Percentiles rank a stretch among this genome's conserved stretches.
Evolutionary conservation across 2,329 filamentous ascomycete genomes (phyloP).

Genomic region (Coleophoma cylindrospora): DNA sequence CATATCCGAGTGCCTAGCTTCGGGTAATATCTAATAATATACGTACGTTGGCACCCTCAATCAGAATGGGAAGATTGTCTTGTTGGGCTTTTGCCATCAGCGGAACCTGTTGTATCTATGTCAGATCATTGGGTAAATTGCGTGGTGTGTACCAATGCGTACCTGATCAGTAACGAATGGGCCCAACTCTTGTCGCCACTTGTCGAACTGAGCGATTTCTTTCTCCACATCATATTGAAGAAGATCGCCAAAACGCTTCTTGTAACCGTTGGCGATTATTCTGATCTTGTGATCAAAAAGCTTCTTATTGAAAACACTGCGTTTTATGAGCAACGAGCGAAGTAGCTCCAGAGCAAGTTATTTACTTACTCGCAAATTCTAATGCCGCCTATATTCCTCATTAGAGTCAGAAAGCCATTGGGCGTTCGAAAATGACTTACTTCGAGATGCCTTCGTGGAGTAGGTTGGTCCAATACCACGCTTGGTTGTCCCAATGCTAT

Average conservation of each 20-base stretch:
- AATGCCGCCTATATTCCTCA: slow-evolving; percentile 41
- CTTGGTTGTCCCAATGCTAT: slow-evolving; percentile 38
- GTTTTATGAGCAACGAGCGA: too few species aligned
- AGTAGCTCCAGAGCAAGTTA: too few species aligned
- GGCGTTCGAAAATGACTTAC: too few species aligned
- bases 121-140: too few species aligned
- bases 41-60: slow-evolving; percentile 52
- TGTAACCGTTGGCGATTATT: slow-evolving; percentile 51
- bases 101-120: slow-evolving; percentile 20
- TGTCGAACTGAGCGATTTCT: slow-evolving; percentile 57
- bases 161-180: slow-evolving; percentile 55
- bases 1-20: too few species aligned
- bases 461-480: slow-evolving; percentile 51
- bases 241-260: slow-evolving; percentile 64
- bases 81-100: slow-evolving; percentile 59
- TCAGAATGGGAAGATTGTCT: slow-evolving; percentile 52
- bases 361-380: slow-evolving; percentile 25
- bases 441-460: slow-evolving; percentile 57
- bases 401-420: too few species aligned
- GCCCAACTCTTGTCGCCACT: slow-evolving; percentile 50
- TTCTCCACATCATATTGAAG: slow-evolving; percentile 63
- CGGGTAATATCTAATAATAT: too few species aligned
- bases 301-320: slow-evolving; percentile 53
- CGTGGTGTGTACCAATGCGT: too few species aligned
- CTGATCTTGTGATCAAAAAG: slow-evolving; percentile 61